Evolutionary conservation across 192 early-diverging fungal species (phyloP), one percentile per base, ranked within the genome.

Genomic region (Backusella psychrophila): DNA sequence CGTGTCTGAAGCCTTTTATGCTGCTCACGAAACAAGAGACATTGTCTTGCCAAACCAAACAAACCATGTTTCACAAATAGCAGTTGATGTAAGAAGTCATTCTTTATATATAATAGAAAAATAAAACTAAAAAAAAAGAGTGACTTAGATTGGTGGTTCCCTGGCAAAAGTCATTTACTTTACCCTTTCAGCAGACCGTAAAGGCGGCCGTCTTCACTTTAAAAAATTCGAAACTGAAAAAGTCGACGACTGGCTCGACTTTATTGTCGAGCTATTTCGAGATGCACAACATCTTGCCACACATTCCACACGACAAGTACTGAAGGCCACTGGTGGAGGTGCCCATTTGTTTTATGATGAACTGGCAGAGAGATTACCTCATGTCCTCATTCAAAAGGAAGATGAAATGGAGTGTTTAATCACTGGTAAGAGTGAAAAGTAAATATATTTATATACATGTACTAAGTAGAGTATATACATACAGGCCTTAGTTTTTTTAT

Each of bases 371-470:
- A 67, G 59, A 17, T 66, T 82, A 44, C 76, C 76, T 5, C 92
- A 90, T 12, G 93, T 93, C 12, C 87, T 80, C 46, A 89, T 97
- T 69, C 87, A 95, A 49, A 89, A 92, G 35, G 96, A 96, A 81
- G 96, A 98, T 74, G 96, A 98, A 85, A 97, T 98, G 96, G 93
- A 94, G 77, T 95, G 94, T 71, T 76, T 94, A 73, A 92, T 92
- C 41, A 84, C 86, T 17, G 93, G 89, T 90, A 67, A 59, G 42
- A 44, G n/a, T 34, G n/a, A 38, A 52, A 44, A 14, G 14, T 11
- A 44, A 44, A 44, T 44, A 44, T 15, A 44, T 14, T 15, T 14
- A 14, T 4, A 44, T 4, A 12, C 3, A 44, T 33, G 33, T 33
- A 2, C 33, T 33, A 33, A 33, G 33, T 33, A 33, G 3, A 33